Percentiles rank a stretch among this genome's conserved stretches.
phyloP scores from a whole-genome alignment of 768 basidiomycete species.

The Dioszegia aurantiaca region DNA sequence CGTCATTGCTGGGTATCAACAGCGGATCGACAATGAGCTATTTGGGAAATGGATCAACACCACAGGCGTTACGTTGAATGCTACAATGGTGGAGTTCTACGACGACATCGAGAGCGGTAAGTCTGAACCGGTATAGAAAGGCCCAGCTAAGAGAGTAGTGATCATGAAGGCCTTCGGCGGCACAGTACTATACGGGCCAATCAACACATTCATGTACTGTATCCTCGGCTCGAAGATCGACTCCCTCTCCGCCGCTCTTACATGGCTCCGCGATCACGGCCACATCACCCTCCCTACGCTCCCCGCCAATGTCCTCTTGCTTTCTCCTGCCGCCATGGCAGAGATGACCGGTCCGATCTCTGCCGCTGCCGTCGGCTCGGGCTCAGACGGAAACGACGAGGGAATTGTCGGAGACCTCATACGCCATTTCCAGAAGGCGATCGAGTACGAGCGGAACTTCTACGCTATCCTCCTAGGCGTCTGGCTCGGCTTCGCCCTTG shows the following conservation, averaged over 20 bases:
- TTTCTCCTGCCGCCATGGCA: constrained; percentile 68
- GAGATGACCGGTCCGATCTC: constrained; percentile 78
- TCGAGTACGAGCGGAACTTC: constrained; percentile 79
- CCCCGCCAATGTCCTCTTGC: constrained; percentile 69
- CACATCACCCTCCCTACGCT: constrained; percentile 74
- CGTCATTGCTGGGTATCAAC: constrained; percentile 68
- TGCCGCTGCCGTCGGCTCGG: constrained; percentile 64
- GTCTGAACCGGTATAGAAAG: constrained; percentile 25
- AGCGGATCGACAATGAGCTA: constrained; percentile 74
- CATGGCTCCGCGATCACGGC: constrained; percentile 86
- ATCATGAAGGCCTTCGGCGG: constrained; percentile 68
- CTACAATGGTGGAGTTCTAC: constrained; percentile 82
- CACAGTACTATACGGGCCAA: constrained; percentile 74
- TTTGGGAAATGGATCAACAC: constrained; percentile 88
- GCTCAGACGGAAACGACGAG: constrained; percentile 61
- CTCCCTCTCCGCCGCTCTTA: constrained; percentile 79
- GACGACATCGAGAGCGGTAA: constrained; percentile 75
- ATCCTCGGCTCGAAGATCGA: constrained; percentile 87
- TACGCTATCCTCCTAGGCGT: constrained; percentile 77
- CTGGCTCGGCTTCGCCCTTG: constrained; percentile 78
- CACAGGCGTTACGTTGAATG: constrained; percentile 82
- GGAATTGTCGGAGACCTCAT: constrained; percentile 69
- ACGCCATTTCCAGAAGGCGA: constrained; percentile 65
- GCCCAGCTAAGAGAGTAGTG: constrained; percentile 23
- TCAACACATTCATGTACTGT: constrained; percentile 83